phyloP scores from a whole-genome alignment of 2,329 filamentous ascomycete genomes.

The Fusarium cyanostomum region DNA sequence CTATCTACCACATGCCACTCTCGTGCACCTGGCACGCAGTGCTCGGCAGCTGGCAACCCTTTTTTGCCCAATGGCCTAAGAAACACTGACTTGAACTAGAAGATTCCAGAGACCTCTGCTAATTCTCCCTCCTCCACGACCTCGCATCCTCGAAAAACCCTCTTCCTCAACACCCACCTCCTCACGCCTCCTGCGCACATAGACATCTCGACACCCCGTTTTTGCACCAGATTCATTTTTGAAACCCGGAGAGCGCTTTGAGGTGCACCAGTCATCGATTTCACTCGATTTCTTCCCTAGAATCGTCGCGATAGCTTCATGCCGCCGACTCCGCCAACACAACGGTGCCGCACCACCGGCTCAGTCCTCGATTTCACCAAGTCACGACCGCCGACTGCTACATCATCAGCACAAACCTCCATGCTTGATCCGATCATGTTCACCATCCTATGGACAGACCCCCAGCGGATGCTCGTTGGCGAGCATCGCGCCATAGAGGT shows the following conservation, averaged over 20 bases:
- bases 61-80: background rate
- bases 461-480: conserved; percentile 61
- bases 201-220: conserved; percentile 1
- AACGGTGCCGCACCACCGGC: background rate
- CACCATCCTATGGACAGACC: conserved; percentile 68
- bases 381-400: background rate
- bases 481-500: conserved; percentile 62
- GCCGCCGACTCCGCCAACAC: background rate
- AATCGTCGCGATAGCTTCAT: conserved; percentile 1
- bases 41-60: conserved; percentile 7
- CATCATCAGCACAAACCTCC: background rate
- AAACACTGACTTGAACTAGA: background rate
- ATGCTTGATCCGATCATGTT: conserved; percentile 57
- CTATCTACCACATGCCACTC: background rate
- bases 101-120: background rate
- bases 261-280: background rate
- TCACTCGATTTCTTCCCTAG: background rate
- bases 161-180: background rate
- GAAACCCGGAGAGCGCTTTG: background rate
- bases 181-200: background rate
- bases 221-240: background rate
- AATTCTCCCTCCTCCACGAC: background rate
- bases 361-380: background rate
- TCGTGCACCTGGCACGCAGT: conserved; percentile 11
- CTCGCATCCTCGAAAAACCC: background rate